These are phyloP conservation scores for Biancaea sappan DNA, from an alignment of 306 rosid species.

Conservation along the genomic window DNA sequence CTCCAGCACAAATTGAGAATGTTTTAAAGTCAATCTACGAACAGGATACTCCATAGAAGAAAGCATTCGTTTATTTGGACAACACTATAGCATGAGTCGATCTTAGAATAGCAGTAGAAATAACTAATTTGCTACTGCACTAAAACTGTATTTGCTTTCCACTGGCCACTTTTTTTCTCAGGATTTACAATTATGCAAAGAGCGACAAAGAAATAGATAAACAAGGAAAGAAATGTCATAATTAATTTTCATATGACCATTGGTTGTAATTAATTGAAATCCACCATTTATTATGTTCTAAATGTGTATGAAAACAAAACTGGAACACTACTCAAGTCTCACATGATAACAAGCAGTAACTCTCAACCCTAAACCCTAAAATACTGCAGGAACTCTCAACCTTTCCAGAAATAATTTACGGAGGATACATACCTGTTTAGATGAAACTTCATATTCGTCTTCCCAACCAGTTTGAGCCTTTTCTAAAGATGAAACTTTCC, in stretches of 20 bases:
- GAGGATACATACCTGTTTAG: conserved; percentile 75
- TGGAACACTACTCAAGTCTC: too few species aligned
- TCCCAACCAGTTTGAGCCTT: conserved; percentile 91
- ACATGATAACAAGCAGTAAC: too few species aligned
- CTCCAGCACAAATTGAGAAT: neutral
- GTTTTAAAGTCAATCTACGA: neutral
- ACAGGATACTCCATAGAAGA: neutral
- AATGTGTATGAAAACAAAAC: neutral
- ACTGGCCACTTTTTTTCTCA: neutral
- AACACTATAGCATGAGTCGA: neutral
- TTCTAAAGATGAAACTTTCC: conserved; percentile 76
- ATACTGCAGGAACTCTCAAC: neutral
- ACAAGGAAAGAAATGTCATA: conserved; percentile 8
- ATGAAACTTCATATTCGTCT: conserved; percentile 90
- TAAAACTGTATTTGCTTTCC: neutral
- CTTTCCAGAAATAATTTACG: conserved; percentile 22
- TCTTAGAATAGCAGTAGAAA: neutral
- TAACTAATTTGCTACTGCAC: neutral
- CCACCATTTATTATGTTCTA: neutral
- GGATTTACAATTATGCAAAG: conserved; percentile 6
- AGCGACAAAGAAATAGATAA: conserved; percentile 12
- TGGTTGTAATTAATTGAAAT: neutral
- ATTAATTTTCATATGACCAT: conserved; percentile 12
- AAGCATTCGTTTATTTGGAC: neutral
- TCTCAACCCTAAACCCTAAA: too few species aligned